Evolutionary conservation across 768 basidiomycete genomes (phyloP), one percentile per base, ranked within the genome.

Genomic region (Tulasnella sp.): DNA sequence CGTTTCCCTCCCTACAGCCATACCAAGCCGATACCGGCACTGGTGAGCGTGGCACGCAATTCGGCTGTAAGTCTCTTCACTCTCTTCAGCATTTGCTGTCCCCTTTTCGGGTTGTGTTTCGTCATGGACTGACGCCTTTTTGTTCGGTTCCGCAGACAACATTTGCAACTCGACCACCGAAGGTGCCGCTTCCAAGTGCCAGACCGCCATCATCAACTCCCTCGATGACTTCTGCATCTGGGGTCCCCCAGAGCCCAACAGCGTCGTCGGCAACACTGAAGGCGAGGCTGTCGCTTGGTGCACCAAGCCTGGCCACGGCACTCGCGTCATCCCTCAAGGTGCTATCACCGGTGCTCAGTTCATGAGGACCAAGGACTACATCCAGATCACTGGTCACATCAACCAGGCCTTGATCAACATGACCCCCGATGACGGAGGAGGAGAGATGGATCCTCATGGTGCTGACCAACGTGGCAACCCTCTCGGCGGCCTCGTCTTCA

Each of bases 301-400:
- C 84, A 83, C 84, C 8, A 79, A 81, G 78, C 73, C 52, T 58
- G 78, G 78, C 34, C 75, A 79, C 38, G 82, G 81, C 18, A 78
- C 81, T 42, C 81, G 82, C 9, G n/a, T 84, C 18, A 84, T 85
- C 68, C 83, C 84, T 2, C 62, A 79, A 6, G 83, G 83, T 42
- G 85, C 91, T n/a, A 89, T 94, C 82, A 87, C 86, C 1, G 91
- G 91, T 76, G 92, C 89, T 24, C 92, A 92, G 83, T 89, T 93
- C 83, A 87, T 93, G 6, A 87, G 89, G 81, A 93, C 93, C 0
- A 91, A 92, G n/a, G 91, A 92, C 83, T 94, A 90, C 83, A 87
- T 93, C 44, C 93, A 92, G 82, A 85, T 94, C 77, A 91, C 90
- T 52, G 94, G 92, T 86, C 82, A 84, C 77, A 86, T 86, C 39